Conservation (phyloP, 1,284 basidiomycete species). For the Pisolithus thermaeus region DNA sequence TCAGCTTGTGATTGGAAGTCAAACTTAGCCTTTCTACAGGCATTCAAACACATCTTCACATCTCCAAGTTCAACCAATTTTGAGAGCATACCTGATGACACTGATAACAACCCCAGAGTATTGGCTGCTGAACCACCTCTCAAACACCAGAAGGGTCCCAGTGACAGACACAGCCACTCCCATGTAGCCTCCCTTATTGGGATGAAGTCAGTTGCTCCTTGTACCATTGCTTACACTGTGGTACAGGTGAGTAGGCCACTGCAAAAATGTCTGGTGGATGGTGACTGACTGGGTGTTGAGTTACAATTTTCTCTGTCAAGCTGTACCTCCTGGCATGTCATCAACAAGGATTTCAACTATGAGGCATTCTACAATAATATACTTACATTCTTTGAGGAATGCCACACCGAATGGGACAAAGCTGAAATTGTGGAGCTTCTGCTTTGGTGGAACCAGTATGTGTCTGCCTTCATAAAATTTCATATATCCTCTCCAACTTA, state of each 20-base stretch:
- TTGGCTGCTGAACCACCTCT: background rate
- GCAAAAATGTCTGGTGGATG: background rate
- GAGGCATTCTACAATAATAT: slow-evolving; percentile 3
- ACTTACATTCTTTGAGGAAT: background rate
- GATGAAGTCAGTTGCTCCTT: slow-evolving; percentile 5
- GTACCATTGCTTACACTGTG: slow-evolving; percentile 8
- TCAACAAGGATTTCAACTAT: slow-evolving; percentile 1
- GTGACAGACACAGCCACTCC: background rate
- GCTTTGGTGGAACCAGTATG: background rate
- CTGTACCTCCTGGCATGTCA: background rate
- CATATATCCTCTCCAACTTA: background rate
- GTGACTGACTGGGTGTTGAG: background rate
- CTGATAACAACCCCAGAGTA: background rate
- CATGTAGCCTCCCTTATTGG: slow-evolving; percentile 4
- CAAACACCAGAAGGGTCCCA: background rate
- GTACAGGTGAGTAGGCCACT: slow-evolving; percentile 7
- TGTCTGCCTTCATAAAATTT: background rate
- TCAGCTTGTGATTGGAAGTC: background rate
- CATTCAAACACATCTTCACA: slow-evolving; percentile 10
- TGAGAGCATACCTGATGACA: background rate
- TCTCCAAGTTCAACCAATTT: slow-evolving; percentile 3
- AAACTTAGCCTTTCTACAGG: slow-evolving; percentile 1
- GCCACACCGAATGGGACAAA: background rate
- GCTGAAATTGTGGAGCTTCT: background rate
- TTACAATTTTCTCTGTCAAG: slow-evolving; percentile 1